Evolutionary conservation across 768 basidiomycete genomes (phyloP).

Genomic region (Chalciporus piperatus): DNA sequence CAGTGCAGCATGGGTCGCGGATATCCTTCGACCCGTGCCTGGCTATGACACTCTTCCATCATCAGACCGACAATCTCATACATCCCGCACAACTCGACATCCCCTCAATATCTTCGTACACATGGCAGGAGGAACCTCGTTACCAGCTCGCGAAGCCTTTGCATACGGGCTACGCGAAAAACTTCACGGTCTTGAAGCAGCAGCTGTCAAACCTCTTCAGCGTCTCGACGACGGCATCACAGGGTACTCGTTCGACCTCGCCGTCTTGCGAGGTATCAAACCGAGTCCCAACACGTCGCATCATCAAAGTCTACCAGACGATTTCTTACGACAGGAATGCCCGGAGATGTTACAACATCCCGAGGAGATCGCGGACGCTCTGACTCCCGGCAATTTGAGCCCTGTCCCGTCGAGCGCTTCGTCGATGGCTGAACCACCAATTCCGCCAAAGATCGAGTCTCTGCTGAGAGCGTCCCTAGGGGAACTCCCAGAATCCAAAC

Average conservation of each 20-base stretch:
- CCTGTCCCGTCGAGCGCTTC: neutral
- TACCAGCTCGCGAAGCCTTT: slow-evolving; percentile 62
- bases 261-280: slow-evolving; percentile 38
- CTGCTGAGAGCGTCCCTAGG: slow-evolving; percentile 61
- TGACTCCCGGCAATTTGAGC: slow-evolving; percentile 6
- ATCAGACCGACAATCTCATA: neutral
- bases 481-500: slow-evolving; percentile 52
- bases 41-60: neutral
- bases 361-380: slow-evolving; percentile 1
- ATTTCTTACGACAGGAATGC: slow-evolving; percentile 12
- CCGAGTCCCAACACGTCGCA: slow-evolving; percentile 14
- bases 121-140: slow-evolving; percentile 60
- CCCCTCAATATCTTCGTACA: slow-evolving; percentile 60
- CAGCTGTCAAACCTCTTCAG: slow-evolving; percentile 46
- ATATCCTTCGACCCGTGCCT: slow-evolving; percentile 42
- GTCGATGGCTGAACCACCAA: neutral
- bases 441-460: slow-evolving; percentile 25
- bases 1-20: slow-evolving; percentile 59
- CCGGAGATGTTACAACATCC: slow-evolving; percentile 16
- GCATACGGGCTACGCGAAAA: slow-evolving; percentile 53
- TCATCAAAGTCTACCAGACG: slow-evolving; percentile 12
- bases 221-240: slow-evolving; percentile 65
- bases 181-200: slow-evolving; percentile 54
- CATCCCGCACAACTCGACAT: slow-evolving; percentile 7
- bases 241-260: slow-evolving; percentile 73